Evolutionary conservation across 2,329 filamentous ascomycete species (phyloP).

Genomic region (Exophiala viscosa): DNA sequence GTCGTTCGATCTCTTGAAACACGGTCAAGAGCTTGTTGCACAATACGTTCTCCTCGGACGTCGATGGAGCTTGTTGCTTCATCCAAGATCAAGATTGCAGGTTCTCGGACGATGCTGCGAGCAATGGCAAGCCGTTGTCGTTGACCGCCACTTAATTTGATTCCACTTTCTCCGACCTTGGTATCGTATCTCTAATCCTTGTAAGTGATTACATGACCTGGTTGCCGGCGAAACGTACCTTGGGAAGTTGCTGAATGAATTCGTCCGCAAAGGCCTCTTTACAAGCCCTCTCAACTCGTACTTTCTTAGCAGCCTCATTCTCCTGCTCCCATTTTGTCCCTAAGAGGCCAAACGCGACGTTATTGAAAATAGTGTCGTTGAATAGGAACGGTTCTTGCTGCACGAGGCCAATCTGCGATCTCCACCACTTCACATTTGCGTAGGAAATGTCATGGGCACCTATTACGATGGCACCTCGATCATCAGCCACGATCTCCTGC

Average conservation of each 20-base stretch:
- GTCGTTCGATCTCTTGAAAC: constrained; percentile 63
- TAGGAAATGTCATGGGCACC: constrained; percentile 52
- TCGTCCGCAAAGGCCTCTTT: constrained; percentile 66
- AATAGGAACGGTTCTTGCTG: constrained; percentile 68
- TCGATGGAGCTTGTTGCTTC: constrained; percentile 70
- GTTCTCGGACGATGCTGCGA: constrained; percentile 64
- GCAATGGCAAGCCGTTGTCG: constrained; percentile 78
- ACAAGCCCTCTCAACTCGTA: constrained; percentile 59
- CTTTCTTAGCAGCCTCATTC: constrained; percentile 37
- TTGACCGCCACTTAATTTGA: constrained; percentile 78
- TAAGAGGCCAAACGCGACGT: constrained; percentile 57
- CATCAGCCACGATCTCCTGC: not conserved
- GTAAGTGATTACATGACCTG: constrained; percentile 1
- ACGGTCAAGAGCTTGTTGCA: constrained; percentile 52
- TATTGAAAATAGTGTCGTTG: constrained; percentile 61
- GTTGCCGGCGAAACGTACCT: constrained; percentile 19
- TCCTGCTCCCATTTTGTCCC: constrained; percentile 36
- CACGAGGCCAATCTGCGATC: constrained; percentile 59
- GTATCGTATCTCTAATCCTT: constrained; percentile 62
- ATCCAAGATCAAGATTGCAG: constrained; percentile 66
- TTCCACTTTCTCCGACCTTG: constrained; percentile 70
- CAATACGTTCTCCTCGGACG: constrained; percentile 52
- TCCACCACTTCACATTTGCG: constrained; percentile 61
- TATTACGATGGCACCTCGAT: constrained; percentile 50
- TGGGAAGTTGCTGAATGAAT: constrained; percentile 62